phyloP scores from a whole-genome alignment of 176 grass and related monocot species.

The Oryza punctata region DNA sequence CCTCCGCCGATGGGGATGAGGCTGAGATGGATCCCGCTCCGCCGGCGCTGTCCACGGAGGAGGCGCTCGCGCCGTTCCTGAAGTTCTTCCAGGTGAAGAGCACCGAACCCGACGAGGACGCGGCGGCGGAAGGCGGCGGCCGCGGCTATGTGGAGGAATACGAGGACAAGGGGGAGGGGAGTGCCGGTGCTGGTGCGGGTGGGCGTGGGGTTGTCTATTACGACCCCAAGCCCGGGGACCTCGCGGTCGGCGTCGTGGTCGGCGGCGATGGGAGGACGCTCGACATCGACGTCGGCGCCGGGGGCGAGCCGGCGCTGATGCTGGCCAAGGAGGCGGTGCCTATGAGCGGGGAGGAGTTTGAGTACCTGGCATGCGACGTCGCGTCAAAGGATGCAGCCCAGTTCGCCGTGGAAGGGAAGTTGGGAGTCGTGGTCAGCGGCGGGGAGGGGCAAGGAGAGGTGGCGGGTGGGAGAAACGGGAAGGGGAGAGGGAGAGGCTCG shows the following conservation, averaged over 20 bases:
- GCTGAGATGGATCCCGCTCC: slow-evolving; percentile 26
- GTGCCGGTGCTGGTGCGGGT: background rate
- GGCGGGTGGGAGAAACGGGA: slow-evolving; percentile 29
- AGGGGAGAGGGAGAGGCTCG: slow-evolving; percentile 24
- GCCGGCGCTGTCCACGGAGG: slow-evolving; percentile 26
- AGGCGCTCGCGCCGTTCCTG: slow-evolving; percentile 69
- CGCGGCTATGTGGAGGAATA: background rate
- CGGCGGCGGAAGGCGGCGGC: background rate
- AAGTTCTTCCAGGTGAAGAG: slow-evolving; percentile 67
- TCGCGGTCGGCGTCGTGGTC: slow-evolving; percentile 76
- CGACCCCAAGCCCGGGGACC: slow-evolving; percentile 67
- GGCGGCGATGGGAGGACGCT: slow-evolving; percentile 57
- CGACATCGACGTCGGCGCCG: slow-evolving; percentile 66
- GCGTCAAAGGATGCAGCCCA: slow-evolving; percentile 38
- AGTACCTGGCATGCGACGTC: slow-evolving; percentile 49
- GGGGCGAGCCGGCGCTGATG: slow-evolving; percentile 63
- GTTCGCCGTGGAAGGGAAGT: slow-evolving; percentile 49
- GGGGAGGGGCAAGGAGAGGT: slow-evolving; percentile 3
- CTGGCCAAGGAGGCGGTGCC: slow-evolving; percentile 71
- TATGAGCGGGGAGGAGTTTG: slow-evolving; percentile 53
- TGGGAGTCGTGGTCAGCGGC: slow-evolving; percentile 54
- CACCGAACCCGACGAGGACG: slow-evolving; percentile 12
- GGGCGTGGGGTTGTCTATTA: slow-evolving; percentile 52
- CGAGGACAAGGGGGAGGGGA: slow-evolving; percentile 14
- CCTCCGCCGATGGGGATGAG: background rate